These are phyloP conservation scores for Alternaria gansuensis DNA, from an alignment of 2,329 filamentous ascomycete species.

Conservation along the genomic window DNA sequence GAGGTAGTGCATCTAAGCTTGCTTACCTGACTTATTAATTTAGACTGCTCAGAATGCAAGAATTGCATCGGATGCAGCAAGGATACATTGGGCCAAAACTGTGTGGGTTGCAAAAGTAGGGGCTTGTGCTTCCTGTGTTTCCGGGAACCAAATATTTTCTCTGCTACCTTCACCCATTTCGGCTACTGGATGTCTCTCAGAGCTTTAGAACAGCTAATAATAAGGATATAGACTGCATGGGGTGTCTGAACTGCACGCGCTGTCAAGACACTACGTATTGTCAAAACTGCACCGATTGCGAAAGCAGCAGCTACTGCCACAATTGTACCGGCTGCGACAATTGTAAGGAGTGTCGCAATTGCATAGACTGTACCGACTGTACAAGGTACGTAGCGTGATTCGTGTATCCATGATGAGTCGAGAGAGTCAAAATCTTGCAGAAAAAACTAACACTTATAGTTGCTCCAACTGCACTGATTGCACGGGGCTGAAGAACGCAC, in stretches of 20 bases:
- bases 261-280: conserved; percentile 10
- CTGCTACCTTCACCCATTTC: neutral
- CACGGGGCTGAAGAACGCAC: conserved; percentile 15
- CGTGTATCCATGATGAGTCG: neutral
- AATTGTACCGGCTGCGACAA: conserved; percentile 14
- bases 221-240: conserved; percentile 8
- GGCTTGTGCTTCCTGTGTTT: neutral
- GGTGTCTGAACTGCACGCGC: conserved; percentile 6
- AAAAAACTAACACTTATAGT: conserved; percentile 10
- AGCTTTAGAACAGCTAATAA: neutral
- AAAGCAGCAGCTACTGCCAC: conserved; percentile 1
- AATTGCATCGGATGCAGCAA: neutral
- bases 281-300: conserved; percentile 9
- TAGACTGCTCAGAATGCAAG: neutral
- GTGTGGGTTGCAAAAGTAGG: neutral
- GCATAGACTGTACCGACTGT: conserved; percentile 10
- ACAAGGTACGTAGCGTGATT: conserved; percentile 1
- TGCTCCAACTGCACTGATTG: conserved; percentile 21
- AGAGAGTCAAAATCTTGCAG: neutral
- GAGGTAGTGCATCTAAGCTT: neutral
- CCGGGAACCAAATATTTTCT: neutral
- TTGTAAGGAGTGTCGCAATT: conserved; percentile 9
- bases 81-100: neutral
- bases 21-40: neutral
- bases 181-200: neutral